Base-by-base conservation (phyloP, 495 filamentous ascomycete species). In the Hyaloscypha bicolor region DNA sequence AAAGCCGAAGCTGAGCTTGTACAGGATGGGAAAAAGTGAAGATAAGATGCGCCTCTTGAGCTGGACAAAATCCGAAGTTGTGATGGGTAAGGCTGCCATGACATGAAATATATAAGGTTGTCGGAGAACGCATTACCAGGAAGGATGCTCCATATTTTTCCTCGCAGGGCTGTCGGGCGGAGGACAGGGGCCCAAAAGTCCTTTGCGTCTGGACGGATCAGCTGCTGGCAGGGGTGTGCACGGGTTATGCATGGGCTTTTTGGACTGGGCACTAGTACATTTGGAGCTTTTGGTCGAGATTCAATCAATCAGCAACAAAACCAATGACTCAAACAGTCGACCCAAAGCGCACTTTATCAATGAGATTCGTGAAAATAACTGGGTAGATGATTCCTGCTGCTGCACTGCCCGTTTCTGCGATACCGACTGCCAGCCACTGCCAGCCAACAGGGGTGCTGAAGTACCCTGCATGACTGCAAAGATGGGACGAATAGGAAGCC, bases 241-340 rank as follows among this genome's bases (percentile, higher is more conserved):
- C 25, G 25, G 25, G 25, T 25, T 25, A 25, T 25, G 25, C 25
- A 25, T 25, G 25, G 25, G 25, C 25, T 25, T 25, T 25, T 25
- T 25, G 25, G 25, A 25, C 25, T 25, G 25, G 25, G 25, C 25
- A 25, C 25, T 2, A n/a, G n/a, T n/a, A n/a, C n/a, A n/a, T 25
- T 25, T 25, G 25, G 25, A 25, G 25, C 25, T 25, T 25, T 25
- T 25, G 25, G 25, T 25, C 25, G 25, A 25, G 25, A 25, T 25
- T 25, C 25, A 25, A 25, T 25, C 25, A 25, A 25, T 25, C 25
- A 53, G 90, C 85, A 0, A 96, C 85, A 72, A 94, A 91, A 0
- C 87, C 93, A 57, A 96, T 79, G 2, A 83, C 81, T 4, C 93
- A 82, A 45, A 94, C 83, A 0, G 92, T 90, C 92, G 91, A 94